Evolutionary conservation across 2,329 filamentous ascomycete species (phyloP).

Genomic region (Alternaria triticina): DNA sequence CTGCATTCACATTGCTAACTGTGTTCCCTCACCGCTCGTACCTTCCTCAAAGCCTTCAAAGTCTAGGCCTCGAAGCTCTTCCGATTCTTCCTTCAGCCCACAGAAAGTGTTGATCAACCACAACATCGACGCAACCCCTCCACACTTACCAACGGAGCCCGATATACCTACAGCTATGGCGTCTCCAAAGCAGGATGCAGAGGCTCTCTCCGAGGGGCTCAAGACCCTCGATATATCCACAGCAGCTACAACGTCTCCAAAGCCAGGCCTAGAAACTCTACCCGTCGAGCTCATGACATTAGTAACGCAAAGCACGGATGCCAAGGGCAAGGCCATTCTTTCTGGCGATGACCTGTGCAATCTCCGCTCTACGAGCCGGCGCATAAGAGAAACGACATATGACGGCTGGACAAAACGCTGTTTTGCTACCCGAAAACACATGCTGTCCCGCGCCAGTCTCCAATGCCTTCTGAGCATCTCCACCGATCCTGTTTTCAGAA

Average conservation of each 20-base stretch:
- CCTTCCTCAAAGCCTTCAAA: neutral
- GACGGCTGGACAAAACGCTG: neutral
- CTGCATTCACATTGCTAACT: neutral
- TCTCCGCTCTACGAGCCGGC: neutral
- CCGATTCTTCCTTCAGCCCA: neutral
- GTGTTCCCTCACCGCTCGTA: neutral
- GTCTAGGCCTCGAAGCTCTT: neutral
- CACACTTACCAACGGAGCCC: accelerated
- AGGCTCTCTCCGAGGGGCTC: neutral
- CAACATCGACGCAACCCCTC: neutral
- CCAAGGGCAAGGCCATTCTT: neutral
- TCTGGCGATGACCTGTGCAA: neutral
- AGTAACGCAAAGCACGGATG: neutral
- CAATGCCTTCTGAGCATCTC: neutral
- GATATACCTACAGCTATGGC: neutral
- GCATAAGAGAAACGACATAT: neutral
- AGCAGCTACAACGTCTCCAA: neutral
- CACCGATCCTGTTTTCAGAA: neutral
- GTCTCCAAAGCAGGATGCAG: neutral
- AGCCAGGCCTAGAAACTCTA: neutral
- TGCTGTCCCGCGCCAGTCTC: neutral
- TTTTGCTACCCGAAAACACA: neutral
- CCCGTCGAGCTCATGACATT: neutral
- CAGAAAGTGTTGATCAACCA: neutral
- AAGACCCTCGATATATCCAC: neutral